Conservation (phyloP, 768 basidiomycete genomes). For the Kwoniella botswanensis region DNA sequence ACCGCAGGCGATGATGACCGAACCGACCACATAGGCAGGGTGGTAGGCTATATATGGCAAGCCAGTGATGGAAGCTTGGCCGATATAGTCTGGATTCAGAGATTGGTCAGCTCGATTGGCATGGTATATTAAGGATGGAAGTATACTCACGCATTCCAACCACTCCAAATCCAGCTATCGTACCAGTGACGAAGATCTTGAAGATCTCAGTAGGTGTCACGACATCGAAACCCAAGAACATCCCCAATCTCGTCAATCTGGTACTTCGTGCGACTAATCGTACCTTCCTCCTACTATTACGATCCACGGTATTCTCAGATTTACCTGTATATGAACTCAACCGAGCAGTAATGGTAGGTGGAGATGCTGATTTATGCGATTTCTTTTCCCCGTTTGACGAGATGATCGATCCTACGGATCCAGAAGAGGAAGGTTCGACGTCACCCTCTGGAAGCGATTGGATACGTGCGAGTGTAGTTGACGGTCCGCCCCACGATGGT, state of each 20-base stretch:
- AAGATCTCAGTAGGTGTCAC: slow-evolving; percentile 52
- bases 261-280: slow-evolving; percentile 4
- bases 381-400: slow-evolving; percentile 15
- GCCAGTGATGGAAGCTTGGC: slow-evolving; percentile 56
- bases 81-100: slow-evolving; percentile 53
- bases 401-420: slow-evolving; percentile 3
- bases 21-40: slow-evolving; percentile 50
- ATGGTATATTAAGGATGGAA: not conserved
- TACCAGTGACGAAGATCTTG: slow-evolving; percentile 56
- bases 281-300: slow-evolving; percentile 3
- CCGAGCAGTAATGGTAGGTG: slow-evolving; percentile 10
- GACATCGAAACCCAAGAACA: slow-evolving; percentile 53
- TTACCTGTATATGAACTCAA: slow-evolving; percentile 11
- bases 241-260: slow-evolving; percentile 26
- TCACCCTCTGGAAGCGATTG: slow-evolving; percentile 48
- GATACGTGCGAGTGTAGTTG: slow-evolving; percentile 40
- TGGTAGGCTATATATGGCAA: slow-evolving; percentile 56
- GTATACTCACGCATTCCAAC: slow-evolving; percentile 57
- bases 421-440: slow-evolving; percentile 10
- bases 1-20: slow-evolving; percentile 57
- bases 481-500: slow-evolving; percentile 25
- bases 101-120: not conserved
- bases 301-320: not conserved
- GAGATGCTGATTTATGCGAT: not conserved
- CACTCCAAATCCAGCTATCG: slow-evolving; percentile 56